Percentiles rank a stretch among this genome's conserved stretches.
These are phyloP conservation scores for Starmerella apicola DNA, from an alignment of 805 yeast species.

Conservation along the genomic window DNA sequence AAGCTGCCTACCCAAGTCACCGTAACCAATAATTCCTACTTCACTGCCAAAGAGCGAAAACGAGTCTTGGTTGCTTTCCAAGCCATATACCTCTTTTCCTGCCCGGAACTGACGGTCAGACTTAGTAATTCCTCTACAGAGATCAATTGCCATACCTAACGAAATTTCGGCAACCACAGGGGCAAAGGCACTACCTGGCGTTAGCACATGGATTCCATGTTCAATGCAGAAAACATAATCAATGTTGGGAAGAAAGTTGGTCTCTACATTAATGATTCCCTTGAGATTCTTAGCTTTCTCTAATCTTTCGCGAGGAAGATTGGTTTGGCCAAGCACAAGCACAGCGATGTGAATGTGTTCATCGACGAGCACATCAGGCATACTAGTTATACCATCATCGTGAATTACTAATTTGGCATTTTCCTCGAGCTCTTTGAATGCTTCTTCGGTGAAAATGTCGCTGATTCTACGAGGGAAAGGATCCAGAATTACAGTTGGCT, in stretches of 20 bases:
- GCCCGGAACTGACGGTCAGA: constrained; percentile 2
- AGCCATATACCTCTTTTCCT: constrained; percentile 2
- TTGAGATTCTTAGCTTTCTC: background rate
- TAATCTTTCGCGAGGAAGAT: constrained; percentile 1
- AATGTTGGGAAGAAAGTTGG: constrained; percentile 6
- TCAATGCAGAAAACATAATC: constrained; percentile 2
- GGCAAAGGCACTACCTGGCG: constrained; percentile 9
- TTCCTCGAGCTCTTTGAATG: background rate
- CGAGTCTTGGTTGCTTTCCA: constrained; percentile 4
- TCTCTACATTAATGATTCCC: constrained; percentile 6
- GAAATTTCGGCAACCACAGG: constrained; percentile 7
- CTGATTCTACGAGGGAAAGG: constrained; percentile 4
- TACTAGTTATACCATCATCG: constrained; percentile 3
- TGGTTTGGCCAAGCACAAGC: constrained; percentile 5
- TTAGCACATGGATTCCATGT: constrained; percentile 5
- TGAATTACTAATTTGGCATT: background rate
- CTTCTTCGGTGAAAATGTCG: constrained; percentile 1
- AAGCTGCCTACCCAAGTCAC: constrained; percentile 4
- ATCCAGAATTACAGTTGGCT: constrained; percentile 3
- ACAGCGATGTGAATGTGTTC: constrained; percentile 2
- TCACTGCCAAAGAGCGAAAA: constrained; percentile 2
- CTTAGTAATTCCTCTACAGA: constrained; percentile 2
- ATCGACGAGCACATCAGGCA: constrained; percentile 1
- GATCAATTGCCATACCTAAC: constrained; percentile 9
- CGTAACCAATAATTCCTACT: constrained; percentile 5